Evolutionary conservation across 257 asterid genomes (phyloP).

Genomic region (Petunia axillaris): DNA sequence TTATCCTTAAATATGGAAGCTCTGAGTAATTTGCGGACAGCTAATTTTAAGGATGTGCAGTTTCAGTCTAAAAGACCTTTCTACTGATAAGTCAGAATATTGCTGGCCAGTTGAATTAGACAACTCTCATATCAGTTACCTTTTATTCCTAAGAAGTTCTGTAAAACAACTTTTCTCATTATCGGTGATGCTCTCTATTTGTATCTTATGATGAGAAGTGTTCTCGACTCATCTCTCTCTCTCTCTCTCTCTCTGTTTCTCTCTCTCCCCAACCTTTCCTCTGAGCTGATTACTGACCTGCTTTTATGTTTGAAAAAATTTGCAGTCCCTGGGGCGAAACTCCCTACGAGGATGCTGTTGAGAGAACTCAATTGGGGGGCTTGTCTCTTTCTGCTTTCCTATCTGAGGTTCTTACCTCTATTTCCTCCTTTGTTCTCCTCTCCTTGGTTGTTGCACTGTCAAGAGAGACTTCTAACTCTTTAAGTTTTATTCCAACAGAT

Average conservation of each 20-base stretch:
- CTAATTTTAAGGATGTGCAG: slow-evolving; percentile 4
- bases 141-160: neutral
- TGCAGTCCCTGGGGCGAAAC: slow-evolving; percentile 88
- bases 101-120: neutral
- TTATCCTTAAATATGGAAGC: slow-evolving; percentile 1
- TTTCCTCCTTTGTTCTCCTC: slow-evolving; percentile 8
- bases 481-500: slow-evolving; percentile 21
- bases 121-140: neutral
- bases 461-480: slow-evolving; percentile 10
- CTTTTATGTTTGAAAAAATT: slow-evolving; percentile 37
- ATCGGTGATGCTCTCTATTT: neutral
- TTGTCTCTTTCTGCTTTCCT: slow-evolving; percentile 86
- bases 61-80: slow-evolving; percentile 8
- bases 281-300: slow-evolving; percentile 32
- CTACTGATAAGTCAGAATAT: neutral
- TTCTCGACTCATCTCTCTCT: neutral
- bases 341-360: slow-evolving; percentile 91
- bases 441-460: slow-evolving; percentile 26
- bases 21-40: slow-evolving; percentile 16
- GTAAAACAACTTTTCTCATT: neutral
- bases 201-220: slow-evolving; percentile 8
- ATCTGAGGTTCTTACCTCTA: slow-evolving; percentile 62
- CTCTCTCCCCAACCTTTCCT: slow-evolving; percentile 26
- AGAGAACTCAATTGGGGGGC: slow-evolving; percentile 75
- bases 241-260: slow-evolving; percentile 1